Conservation (phyloP, 2,329 filamentous ascomycete species). For the Chaetomium strumarium region DNA sequence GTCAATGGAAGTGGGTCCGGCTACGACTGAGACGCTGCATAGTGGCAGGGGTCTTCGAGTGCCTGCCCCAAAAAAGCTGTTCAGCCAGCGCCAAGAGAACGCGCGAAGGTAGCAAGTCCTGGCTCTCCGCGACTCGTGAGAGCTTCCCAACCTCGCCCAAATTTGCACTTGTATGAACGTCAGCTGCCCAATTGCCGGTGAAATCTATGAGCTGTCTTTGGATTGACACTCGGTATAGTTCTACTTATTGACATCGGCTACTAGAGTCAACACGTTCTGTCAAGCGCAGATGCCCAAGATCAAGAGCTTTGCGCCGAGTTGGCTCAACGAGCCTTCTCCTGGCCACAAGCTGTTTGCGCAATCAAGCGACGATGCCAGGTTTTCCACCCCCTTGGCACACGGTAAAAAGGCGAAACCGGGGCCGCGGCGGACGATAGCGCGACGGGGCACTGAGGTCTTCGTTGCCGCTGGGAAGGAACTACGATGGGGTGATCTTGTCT, state of each 20-base stretch:
- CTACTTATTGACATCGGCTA: not conserved
- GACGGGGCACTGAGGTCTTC: constrained; percentile 81
- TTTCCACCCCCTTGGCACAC: constrained; percentile 31
- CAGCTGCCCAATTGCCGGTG: not conserved
- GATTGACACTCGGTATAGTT: not conserved
- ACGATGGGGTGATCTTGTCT: constrained; percentile 79
- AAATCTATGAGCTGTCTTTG: not conserved
- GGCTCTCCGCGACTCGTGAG: not conserved
- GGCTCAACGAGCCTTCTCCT: constrained; percentile 72
- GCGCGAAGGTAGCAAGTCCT: not conserved
- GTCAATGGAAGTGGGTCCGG: constrained; percentile 1
- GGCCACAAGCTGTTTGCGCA: constrained; percentile 72
- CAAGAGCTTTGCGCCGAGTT: constrained; percentile 77
- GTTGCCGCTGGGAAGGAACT: constrained; percentile 84
- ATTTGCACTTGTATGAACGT: not conserved
- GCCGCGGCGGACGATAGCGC: constrained; percentile 65
- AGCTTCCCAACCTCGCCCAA: constrained; percentile 9
- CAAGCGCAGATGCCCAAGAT: constrained; percentile 68
- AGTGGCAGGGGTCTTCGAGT: not conserved
- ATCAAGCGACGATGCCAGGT: constrained; percentile 31
- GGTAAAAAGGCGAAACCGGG: constrained; percentile 40
- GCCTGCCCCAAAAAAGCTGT: constrained; percentile 9
- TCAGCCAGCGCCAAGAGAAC: not conserved
- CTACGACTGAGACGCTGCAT: not conserved
- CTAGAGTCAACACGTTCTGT: not conserved